Evolutionary conservation across 352 stramenopile species (phyloP).

Genomic region (Globisporangium sylvaticum): DNA sequence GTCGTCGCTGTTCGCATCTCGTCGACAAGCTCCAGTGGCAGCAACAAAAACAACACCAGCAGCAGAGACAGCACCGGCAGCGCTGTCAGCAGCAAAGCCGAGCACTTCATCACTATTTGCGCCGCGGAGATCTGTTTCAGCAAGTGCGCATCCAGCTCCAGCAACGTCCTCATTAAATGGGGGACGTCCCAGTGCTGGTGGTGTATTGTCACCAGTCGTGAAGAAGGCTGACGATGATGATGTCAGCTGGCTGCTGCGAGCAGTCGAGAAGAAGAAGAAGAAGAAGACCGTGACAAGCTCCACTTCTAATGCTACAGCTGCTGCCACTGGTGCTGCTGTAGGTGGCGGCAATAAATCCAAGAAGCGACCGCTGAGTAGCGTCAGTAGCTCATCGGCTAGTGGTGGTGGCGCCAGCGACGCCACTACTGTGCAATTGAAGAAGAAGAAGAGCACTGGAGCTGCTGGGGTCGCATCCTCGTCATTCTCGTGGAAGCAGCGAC

Average conservation of each 20-base stretch:
- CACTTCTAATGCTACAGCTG: not conserved
- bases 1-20: conserved; percentile 11
- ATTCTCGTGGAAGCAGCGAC: conserved; percentile 20
- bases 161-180: not conserved
- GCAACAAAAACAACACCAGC: no score
- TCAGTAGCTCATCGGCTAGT: not conserved
- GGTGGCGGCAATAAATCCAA: not conserved
- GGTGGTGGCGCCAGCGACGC: not conserved
- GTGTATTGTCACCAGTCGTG: not conserved
- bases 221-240: conserved; percentile 12
- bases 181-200: not conserved
- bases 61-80: not conserved
- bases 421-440: not conserved
- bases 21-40: not conserved
- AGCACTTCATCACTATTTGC: conserved; percentile 2
- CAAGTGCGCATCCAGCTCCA: not conserved
- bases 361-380: conserved; percentile 12
- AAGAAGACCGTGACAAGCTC: conserved; percentile 4
- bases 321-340: no score
- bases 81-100: not conserved
- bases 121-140: not conserved
- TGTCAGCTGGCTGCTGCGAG: conserved; percentile 35
- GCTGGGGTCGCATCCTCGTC: not conserved
- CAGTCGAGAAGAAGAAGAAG: conserved; percentile 33
- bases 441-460: conserved; percentile 4